Evolutionary conservation across 2,329 filamentous ascomycete species (phyloP), one percentile per base, ranked within the genome.

Genomic region (Alternaria sp.): DNA sequence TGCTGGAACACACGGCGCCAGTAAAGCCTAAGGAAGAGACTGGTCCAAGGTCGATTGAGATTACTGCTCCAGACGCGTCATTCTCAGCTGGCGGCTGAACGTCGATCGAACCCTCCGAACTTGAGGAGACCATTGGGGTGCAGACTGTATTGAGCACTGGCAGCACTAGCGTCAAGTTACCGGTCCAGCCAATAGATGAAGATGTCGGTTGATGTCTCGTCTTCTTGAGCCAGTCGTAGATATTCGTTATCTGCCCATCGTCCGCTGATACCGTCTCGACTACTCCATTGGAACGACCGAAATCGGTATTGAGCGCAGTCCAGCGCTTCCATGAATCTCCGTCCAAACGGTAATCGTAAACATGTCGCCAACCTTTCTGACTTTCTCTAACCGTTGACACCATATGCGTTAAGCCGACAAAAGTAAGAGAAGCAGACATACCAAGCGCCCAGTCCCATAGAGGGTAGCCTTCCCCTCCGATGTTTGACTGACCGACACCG

Each of bases 111-210:
- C 28, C 46, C 14, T 34, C 46, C 20, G 14, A 2, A 22, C 16
- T 25, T 12, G 30, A 49, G 18, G 45, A 34, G 4, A 20, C 28
- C 2, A 9, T 20, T 27, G 27, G 22, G 8, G 18, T 44, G 12
- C 51, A 59, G 9, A 63, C 22, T 14, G 60, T 56, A 32, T 60
- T 60, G 25, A 59, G 11, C 1, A 32, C 60, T 8, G 57, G 50
- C 0, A 57, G 20, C 10, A 54, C 12, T 10, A 55, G 45, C 5
- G 51, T 53, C 11, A 55, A 14, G 41, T 60, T 63, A 5, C 51
- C 48, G 4, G 44, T 51, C 45, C 57, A 60, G 11, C 46, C 53
- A 20, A 43, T 52, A 5, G 58, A 60, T 16, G 38, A 27, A n/a
- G 32, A 27, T 5, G 53, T 46, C 12, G 36, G 45, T 11, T 52